Evolutionary conservation across 768 basidiomycete genomes (phyloP), one percentile per base, ranked within the genome.

Genomic region (Naganishia randhawae): DNA sequence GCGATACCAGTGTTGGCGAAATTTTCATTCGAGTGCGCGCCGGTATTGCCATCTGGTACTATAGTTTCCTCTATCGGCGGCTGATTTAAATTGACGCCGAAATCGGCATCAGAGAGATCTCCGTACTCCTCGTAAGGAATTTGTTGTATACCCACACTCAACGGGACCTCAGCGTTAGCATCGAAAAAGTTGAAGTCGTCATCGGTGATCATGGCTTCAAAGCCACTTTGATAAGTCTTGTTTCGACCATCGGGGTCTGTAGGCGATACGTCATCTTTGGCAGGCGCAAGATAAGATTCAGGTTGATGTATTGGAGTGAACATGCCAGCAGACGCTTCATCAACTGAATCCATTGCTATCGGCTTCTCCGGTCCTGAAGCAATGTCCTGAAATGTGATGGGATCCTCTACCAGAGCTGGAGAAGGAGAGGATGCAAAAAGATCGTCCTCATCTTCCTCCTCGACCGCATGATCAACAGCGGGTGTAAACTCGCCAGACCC

Each of bases 121-220:
- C 63, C 63, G 35, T 50, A 51, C 8, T 53, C 41, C 29, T 66
- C 51, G 17, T 51, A 51, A 3, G 29, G 13, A 3, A 27, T 27
- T 10, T 41, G 39, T 11, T 54, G 27, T 2, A 11, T 52, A 7
- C 27, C 42, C 1, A 48, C 27, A 35, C 9, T 22, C n/a, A 66
- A 6, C 17, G 50, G 33, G 25, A 22, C 3, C 13, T 66, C 51
- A 7, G 37, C 51, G 32, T 51, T 37, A 33, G 63, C 63, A 57
- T 70, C 71, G 48, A 80, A 69, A 16, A 63, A 62, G 54, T 76
- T 69, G 19, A 80, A 66, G 61, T 77, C 75, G 22, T 73, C 73
- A 22, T 75, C 72, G 17, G 74, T 73, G 29, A 78, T 55, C 17
- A 68, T 42, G 51, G 54, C 25, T 37, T 51, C 63, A 35, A 37